Conservation (phyloP, 805 yeast species). For the Candida hispaniensis region DNA sequence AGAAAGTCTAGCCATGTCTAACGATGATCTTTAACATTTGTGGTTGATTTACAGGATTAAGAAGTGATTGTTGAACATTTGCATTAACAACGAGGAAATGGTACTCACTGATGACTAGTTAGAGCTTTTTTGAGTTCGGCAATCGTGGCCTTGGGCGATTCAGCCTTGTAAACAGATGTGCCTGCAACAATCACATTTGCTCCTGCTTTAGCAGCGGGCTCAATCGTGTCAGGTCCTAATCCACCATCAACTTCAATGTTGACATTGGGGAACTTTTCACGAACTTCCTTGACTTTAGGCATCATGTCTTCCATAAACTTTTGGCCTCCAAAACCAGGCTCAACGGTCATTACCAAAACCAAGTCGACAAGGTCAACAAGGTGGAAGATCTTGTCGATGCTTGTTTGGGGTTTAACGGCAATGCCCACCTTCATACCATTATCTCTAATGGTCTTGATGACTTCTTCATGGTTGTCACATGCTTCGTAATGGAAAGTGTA, state of each 20-base stretch:
- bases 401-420: slow-evolving; percentile 89
- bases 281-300: slow-evolving; percentile 79
- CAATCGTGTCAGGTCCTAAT: slow-evolving; percentile 73
- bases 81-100: no score
- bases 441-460: slow-evolving; percentile 63
- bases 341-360: slow-evolving; percentile 98
- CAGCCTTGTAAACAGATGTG: slow-evolving; percentile 81
- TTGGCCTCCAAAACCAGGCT: slow-evolving; percentile 99
- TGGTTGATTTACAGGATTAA: no score
- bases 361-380: slow-evolving; percentile 72
- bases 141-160: slow-evolving; percentile 68
- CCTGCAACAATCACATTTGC: slow-evolving; percentile 98
- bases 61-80: no score
- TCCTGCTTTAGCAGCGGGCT: slow-evolving; percentile 88
- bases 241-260: slow-evolving; percentile 98
- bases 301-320: slow-evolving; percentile 91
- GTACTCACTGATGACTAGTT: no score
- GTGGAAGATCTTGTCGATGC: slow-evolving; percentile 70
- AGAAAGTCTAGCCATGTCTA: no score
- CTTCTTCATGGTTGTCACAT: slow-evolving; percentile 51
- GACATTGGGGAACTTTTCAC: slow-evolving; percentile 62
- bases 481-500: slow-evolving; percentile 96
- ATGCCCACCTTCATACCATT: slow-evolving; percentile 89
- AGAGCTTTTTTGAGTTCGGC: no score
- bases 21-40: no score